A percentile compares a stretch with the other conserved stretches of the same genome.
These are phyloP conservation scores for Esteya vermicola DNA, from an alignment of 2,329 filamentous ascomycete genomes.

Conservation along the genomic window DNA sequence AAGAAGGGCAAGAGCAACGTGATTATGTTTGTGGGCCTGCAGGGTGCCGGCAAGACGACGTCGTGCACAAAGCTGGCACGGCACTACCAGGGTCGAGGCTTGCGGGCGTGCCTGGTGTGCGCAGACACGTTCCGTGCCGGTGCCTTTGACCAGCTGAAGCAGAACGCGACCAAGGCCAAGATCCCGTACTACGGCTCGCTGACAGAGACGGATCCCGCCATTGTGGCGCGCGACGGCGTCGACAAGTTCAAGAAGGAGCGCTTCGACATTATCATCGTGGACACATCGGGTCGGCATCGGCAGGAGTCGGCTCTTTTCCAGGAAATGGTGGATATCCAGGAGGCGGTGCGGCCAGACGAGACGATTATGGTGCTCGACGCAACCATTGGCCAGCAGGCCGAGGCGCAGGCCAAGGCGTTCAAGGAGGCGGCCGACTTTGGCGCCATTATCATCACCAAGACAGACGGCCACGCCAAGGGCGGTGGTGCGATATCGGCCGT, in stretches of 20 bases:
- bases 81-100: constrained; percentile 87
- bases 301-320: constrained; percentile 92
- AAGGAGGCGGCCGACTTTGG: constrained; percentile 95
- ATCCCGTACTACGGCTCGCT: constrained; percentile 97
- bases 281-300: constrained; percentile 87
- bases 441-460: constrained; percentile 98
- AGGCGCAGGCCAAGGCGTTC: constrained; percentile 89
- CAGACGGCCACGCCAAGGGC: constrained; percentile 86
- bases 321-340: constrained; percentile 95
- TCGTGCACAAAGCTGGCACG: constrained; percentile 94
- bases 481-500: constrained; percentile 97
- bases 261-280: constrained; percentile 97
- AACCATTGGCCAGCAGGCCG: constrained; percentile 90
- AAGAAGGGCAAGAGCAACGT: constrained; percentile 94
- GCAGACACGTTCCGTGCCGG: constrained; percentile 97
- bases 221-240: constrained; percentile 88
- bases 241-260: constrained; percentile 98
- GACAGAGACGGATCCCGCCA: constrained; percentile 89
- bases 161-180: constrained; percentile 97
- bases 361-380: constrained; percentile 97
- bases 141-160: constrained; percentile 96
- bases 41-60: constrained; percentile 95
- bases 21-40: constrained; percentile 98
- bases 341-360: constrained; percentile 80
- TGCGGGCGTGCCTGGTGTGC: constrained; percentile 87